Base-by-base conservation (phyloP, 1,284 basidiomycete species). In the Leccinum ponderosum region DNA sequence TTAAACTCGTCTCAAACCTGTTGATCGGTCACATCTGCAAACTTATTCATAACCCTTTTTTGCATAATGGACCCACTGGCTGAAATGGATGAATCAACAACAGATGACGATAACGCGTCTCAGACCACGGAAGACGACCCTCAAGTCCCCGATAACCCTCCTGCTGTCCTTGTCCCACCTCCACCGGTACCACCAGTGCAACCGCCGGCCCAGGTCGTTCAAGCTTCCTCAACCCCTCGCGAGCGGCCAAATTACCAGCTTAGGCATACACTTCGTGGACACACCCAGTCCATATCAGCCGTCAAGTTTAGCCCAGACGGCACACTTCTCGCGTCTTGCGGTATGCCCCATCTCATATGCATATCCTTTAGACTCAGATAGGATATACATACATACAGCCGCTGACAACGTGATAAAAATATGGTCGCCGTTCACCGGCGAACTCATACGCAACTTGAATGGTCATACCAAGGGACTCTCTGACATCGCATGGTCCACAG, bases 271-370 rank as follows among this genome's bases (percentile, higher is more conserved):
- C 79, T 93, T 55, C 76, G 79, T 7, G 91, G 91, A 1, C 91
- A 93, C 70, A 88, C 86, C 4, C 84, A 84, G 69, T 90, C 89
- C 2, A 87, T 93, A 62, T 93, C 91, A 44, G 86, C 91, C 12
- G 88, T 92, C 47, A 93, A 93, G 72, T 93, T 93, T 68, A 93
- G 91, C 70, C 90, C 90, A 2, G 90, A 93, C 69, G 91, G 91
- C 11, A 86, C 84, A 11, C 73, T 91, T 11, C 78, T 93, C n/a
- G 91, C 91, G 15, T 92, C 91, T 39, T 90, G 87, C 68, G 85
- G 91, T 91, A 68, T 59, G 87, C 77, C 47, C 47, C n/a, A 14
- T 57, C 54, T 37, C 53, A 9, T 8, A n/a, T 31, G 48, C 33
- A 17, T 63, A 55, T n/a, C 42, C 14, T 51, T 44, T 15, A 31